phyloP scores from a whole-genome alignment of 2,329 filamentous ascomycete genomes.

The Neonectria magnoliae region DNA sequence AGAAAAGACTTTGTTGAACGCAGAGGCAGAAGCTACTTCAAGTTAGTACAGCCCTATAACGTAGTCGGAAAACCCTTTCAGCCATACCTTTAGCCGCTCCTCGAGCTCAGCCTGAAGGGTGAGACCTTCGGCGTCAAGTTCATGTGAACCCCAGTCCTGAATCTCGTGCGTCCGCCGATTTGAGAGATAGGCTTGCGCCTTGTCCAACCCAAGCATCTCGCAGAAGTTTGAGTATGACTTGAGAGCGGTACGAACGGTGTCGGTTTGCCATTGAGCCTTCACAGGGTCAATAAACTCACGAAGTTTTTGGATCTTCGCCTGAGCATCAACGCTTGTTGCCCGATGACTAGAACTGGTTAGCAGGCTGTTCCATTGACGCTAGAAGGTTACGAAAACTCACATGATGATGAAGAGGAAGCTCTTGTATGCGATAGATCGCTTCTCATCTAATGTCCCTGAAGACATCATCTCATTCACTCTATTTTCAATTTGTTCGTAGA shows the following conservation, averaged over 20 bases:
- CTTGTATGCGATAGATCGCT: conserved; percentile 84
- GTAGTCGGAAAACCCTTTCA: background rate
- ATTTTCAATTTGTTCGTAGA: conserved; percentile 86
- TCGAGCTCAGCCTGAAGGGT: conserved; percentile 82
- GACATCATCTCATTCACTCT: conserved; percentile 84
- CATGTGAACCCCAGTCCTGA: conserved; percentile 82
- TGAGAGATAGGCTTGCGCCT: conserved; percentile 82
- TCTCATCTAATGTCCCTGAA: conserved; percentile 79
- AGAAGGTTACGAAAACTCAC: conserved; percentile 52
- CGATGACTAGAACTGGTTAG: conserved; percentile 70
- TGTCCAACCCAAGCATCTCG: conserved; percentile 79
- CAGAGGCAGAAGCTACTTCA: conserved; percentile 73
- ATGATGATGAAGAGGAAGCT: conserved; percentile 95
- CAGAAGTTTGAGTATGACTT: conserved; percentile 83
- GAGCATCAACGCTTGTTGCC: conserved; percentile 76
- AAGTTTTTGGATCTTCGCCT: conserved; percentile 77
- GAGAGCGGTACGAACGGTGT: conserved; percentile 74
- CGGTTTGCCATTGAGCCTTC: conserved; percentile 80
- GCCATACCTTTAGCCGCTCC: conserved; percentile 72
- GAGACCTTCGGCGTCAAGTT: conserved; percentile 82
- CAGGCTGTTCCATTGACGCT: background rate
- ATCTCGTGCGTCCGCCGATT: conserved; percentile 78
- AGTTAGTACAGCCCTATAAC: conserved; percentile 18
- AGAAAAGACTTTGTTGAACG: conserved; percentile 90
- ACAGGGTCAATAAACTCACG: conserved; percentile 84